Base-by-base conservation (phyloP, 331 rosid genomes). In the Malus hybrid region DNA sequence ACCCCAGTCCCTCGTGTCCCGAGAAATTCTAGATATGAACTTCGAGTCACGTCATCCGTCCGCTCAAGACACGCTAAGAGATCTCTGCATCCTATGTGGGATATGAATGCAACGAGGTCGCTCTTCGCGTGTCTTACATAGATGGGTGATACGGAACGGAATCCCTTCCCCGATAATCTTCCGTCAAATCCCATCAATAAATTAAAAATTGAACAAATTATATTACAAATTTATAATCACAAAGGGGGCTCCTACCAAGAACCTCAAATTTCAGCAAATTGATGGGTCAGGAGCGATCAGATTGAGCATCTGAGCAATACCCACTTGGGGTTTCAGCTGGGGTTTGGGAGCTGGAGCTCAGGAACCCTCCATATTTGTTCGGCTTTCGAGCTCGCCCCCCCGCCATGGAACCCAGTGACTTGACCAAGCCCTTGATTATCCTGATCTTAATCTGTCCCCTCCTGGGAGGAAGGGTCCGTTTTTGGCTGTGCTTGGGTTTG, bases 311-410 rank as follows among this genome's bases (percentile, higher is more conserved):
- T 4, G 93, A 84, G 10, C 16, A 28, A 31, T 73, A 80, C 10
- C 82, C 88, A 55, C 85, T 75, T 1, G 73, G 74, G 64, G 79
- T 32, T 7, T 61, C 74, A 24, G 80, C 78, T 7, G 86, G 81
- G 10, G 83, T 74, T 4, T 84, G 59, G 4, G 88, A 57, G 60
- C 66, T 4, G 15, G 91, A 80, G 80, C 72, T 82, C 80, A 8
- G 60, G 72, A 34, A 52, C 44, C 71, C 77, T 54, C 76, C 85
- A 10, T 78, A 42, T 48, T 39, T 20, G 15, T 22, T 33, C 44
- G 15, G 19, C n/a, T 65, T 72, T n/a, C 75, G 67, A 28, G 29
- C 22, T 18, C n/a, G 7, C 8, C 79, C 34, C 0, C 70, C 24
- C 4, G 33, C 46, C 31, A 57, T 10, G 7, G 80, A 70, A 28